Evolutionary conservation across 129 eudicot species (phyloP), one percentile per base, ranked within the genome.

Genomic region (Artemisia annua): DNA sequence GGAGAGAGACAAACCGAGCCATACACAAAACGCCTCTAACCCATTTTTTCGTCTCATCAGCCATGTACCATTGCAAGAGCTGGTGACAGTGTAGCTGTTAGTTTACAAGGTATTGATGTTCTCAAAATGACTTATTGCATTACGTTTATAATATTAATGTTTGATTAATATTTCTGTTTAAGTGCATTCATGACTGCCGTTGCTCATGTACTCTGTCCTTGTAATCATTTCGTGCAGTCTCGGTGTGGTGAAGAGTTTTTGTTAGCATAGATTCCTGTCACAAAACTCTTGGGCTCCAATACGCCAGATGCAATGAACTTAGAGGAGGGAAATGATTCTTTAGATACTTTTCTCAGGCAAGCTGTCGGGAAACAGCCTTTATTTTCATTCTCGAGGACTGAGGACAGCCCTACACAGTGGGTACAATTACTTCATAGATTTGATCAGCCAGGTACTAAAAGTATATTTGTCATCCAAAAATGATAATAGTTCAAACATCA

Each of bases 281-380:
- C 90, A 67, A 86, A 85, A 73, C 85, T 74, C 62, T 44, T 72
- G 71, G 63, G 71, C 51, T 32, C 77, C 79, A 70, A 82, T 75
- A 70, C 80, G 75, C 69, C 85, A 58, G 83, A 82, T 85, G 83
- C 89, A 30, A 87, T 87, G 97, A 87, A 77, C 71, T 46, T 83
- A 67, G 96, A 86, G 51, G 95, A 83, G 73, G 88, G 85, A 39
- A 86, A 76, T 28, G 87, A 86, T 81, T 70, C 86, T 11, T 77
- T 86, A 71, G 97, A 88, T 67, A 86, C 97, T 52, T 70, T 82
- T 53, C 64, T 90, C 57, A 83, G 86, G 65, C 97, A 94, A 71
- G 81, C 96, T 15, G 83, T 77, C 7, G 89, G 87, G 13, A 88
- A 79, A n/a, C 94, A 90, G 69, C 89, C 93, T 82, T 81, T 76